Base-by-base conservation (phyloP, 1,139 yeast genomes). In the Zygoascus meyerae region DNA sequence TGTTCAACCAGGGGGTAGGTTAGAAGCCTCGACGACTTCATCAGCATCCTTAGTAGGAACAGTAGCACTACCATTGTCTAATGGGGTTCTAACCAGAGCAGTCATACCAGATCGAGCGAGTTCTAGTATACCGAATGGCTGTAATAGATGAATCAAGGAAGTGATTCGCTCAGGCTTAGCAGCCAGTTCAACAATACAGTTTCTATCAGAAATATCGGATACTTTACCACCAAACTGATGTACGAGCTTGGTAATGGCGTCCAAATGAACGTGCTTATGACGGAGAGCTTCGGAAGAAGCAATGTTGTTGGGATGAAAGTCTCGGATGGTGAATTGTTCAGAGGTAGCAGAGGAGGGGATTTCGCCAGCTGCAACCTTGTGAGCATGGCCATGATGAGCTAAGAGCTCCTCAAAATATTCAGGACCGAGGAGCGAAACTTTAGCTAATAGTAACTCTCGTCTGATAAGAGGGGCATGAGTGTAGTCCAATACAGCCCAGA, bases 51-150 rank as follows among this genome's bases (percentile, higher is more conserved):
- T 73, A 26, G 71, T 68, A 12, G 73, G 78, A 31, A 75, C 79
- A 35, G 67, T 72, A 37, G 55, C 60, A 30, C 68, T 67, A 49
- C 74, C 76, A 31, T 59, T 59, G 49, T 77, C 82, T 60, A 87
- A 72, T 43, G 97, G 97, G 44, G 97, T 87, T 76, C 97, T 82
- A 63, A 97, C 95, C 62, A 92, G 75, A 8, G 97, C 98, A 89
- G 92, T 87, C 95, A 90, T 87, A 70, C 98, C 98, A 18, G 95
- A 84, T 70, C 98, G 81, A 42, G 97, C 96, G 59, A 92, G 84
- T 70, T 92, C 98, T 65, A 92, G 76, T 51, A 92, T 83, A 60
- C 98, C 98, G 64, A 92, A 92, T 44, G 98, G 98, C 64, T 87
- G 94, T 63, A 90, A 75, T 62, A 92, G 78, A 55, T 86, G 86